These are phyloP conservation scores for Niveomyces coronatus DNA, from an alignment of 2,329 filamentous ascomycete species.

Conservation along the genomic window DNA sequence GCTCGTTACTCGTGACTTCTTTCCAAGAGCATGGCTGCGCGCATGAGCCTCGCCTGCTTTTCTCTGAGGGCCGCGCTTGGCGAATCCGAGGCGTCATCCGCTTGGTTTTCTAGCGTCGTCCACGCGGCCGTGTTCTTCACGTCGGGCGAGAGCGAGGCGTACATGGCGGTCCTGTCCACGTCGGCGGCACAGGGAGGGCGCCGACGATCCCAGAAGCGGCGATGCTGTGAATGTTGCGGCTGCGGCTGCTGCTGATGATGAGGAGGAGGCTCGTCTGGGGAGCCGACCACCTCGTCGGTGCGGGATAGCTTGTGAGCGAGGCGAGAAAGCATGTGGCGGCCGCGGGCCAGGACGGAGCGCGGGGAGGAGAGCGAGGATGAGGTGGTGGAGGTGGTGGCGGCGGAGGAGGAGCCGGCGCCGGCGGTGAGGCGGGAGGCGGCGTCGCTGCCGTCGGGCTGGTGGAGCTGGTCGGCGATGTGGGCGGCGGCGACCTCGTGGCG, in stretches of 20 bases:
- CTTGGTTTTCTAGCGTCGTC: constrained; percentile 15
- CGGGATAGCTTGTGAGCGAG: constrained; percentile 15
- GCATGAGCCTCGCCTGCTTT: constrained; percentile 28
- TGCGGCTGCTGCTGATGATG: constrained; percentile 12
- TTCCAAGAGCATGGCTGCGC: constrained; percentile 29
- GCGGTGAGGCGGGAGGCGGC: constrained; percentile 16
- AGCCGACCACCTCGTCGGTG: constrained; percentile 6
- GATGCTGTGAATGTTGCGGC: no score
- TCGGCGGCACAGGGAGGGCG: constrained; percentile 4
- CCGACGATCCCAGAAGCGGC: constrained; percentile 7
- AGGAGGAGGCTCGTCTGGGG: constrained; percentile 12
- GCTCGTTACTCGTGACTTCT: not conserved
- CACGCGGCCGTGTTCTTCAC: not conserved
- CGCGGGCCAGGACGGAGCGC: constrained; percentile 16
- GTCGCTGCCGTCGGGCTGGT: no score
- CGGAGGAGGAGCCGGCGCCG: constrained; percentile 21
- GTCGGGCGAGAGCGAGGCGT: constrained; percentile 12
- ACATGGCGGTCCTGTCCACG: constrained; percentile 26
- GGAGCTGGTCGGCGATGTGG: constrained; percentile 22
- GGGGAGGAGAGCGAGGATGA: constrained; percentile 22
- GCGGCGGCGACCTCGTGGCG: constrained; percentile 35
- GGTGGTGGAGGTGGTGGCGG: constrained; percentile 20
- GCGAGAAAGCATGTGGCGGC: constrained; percentile 15
- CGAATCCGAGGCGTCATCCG: constrained; percentile 15
- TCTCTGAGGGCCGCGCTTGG: constrained; percentile 20